A percentile compares a stretch with the other conserved stretches of the same genome.
These are phyloP conservation scores for Coemansia javaensis DNA, from an alignment of 192 early-diverging fungal genomes.

Conservation along the genomic window DNA sequence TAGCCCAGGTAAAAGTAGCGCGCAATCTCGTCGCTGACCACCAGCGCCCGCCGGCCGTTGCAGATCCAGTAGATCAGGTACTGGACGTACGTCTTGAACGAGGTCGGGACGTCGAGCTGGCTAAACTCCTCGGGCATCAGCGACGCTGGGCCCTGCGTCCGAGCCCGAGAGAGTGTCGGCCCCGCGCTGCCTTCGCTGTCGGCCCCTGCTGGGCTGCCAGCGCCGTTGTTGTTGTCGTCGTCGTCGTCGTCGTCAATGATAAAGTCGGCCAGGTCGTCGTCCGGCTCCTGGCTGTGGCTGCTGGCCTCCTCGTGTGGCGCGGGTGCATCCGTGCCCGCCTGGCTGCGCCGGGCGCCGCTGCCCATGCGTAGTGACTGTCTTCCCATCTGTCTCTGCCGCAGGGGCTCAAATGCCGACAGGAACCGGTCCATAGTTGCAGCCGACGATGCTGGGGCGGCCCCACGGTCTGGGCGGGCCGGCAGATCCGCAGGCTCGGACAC, in stretches of 20 bases:
- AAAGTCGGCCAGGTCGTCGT: conserved; percentile 39
- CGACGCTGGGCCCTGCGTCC: conserved; percentile 5
- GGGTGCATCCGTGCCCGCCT: not conserved
- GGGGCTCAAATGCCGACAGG: conserved; percentile 16
- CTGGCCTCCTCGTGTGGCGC: not conserved
- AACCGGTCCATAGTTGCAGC: conserved; percentile 6
- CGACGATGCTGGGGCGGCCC: not conserved
- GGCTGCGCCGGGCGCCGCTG: not conserved
- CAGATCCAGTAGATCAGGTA: conserved; percentile 47
- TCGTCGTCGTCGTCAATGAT: conserved; percentile 38
- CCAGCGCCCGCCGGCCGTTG: conserved; percentile 16
- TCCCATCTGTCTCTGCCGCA: conserved; percentile 11
- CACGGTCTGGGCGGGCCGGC: not conserved
- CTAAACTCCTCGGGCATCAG: conserved; percentile 41
- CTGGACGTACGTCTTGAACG: conserved; percentile 43
- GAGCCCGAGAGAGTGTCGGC: conserved; percentile 3
- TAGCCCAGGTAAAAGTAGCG: conserved; percentile 45
- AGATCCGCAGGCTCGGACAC: conserved; percentile 28
- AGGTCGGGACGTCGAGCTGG: conserved; percentile 33
- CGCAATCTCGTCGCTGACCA: conserved; percentile 9
- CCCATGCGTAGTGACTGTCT: not conserved
- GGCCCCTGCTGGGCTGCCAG: no score
- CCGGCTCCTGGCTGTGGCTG: conserved; percentile 25
- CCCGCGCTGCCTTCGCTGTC: conserved; percentile 3
- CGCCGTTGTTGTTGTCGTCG: not conserved